A percentile compares a stretch with the other conserved stretches of the same genome.
Conservation (phyloP, 805 yeast genomes). For the Zygosaccharomyces rouxii region DNA sequence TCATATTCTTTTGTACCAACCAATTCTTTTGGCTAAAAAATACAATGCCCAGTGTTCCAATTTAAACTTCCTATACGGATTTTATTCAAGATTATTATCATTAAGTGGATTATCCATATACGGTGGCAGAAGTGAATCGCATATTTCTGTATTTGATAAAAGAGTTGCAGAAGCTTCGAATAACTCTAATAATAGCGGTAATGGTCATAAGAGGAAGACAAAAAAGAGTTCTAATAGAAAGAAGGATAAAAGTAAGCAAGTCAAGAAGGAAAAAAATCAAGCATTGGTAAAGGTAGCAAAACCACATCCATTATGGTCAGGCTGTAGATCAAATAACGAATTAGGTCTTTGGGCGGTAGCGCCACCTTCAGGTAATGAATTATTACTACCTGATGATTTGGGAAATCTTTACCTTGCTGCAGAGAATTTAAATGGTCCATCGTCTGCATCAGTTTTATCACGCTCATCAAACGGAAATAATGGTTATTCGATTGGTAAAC, state of each 20-base stretch:
- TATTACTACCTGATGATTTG: slow-evolving; percentile 8
- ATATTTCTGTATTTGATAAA: slow-evolving; percentile 9
- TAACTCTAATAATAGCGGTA: background rate
- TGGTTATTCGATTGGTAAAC: background rate
- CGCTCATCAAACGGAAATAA: background rate
- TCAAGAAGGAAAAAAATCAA: background rate
- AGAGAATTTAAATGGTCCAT: slow-evolving; percentile 3
- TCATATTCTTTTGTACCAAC: slow-evolving; percentile 29
- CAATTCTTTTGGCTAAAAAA: slow-evolving; percentile 24
- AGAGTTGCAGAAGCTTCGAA: slow-evolving; percentile 6
- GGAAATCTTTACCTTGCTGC: slow-evolving; percentile 12
- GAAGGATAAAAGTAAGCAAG: background rate
- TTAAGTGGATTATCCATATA: slow-evolving; percentile 29
- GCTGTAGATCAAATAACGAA: slow-evolving; percentile 2
- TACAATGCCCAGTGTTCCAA: slow-evolving; percentile 23
- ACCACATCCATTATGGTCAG: background rate
- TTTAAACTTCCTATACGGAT: slow-evolving; percentile 30
- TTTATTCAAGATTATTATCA: slow-evolving; percentile 28
- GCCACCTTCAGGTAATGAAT: slow-evolving; percentile 12
- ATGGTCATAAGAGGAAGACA: slow-evolving; percentile 3
- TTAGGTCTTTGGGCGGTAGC: slow-evolving; percentile 11
- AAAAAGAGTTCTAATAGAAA: background rate
- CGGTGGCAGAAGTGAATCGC: slow-evolving; percentile 24
- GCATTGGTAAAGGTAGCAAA: slow-evolving; percentile 3
- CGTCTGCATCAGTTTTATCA: background rate